Evolutionary conservation across 345 rosid genomes (phyloP).

Genomic region (Mercurialis annua): DNA sequence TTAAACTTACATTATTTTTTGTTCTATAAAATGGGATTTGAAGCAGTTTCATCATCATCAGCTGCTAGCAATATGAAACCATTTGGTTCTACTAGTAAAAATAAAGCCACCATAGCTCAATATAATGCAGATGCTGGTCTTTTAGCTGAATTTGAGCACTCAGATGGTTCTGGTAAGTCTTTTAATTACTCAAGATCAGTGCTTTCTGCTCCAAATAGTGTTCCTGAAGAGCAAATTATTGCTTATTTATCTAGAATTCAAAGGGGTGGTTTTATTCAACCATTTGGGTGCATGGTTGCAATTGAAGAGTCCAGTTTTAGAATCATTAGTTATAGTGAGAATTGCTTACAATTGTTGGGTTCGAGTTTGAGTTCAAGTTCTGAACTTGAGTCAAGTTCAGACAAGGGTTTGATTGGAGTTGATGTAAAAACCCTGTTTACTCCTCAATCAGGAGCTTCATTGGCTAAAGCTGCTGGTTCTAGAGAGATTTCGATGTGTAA

Average conservation of each 20-base stretch:
- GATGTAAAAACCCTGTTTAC: constrained; percentile 68
- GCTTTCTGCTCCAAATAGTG: constrained; percentile 40
- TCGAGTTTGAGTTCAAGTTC: constrained; percentile 23
- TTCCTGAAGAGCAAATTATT: constrained; percentile 59
- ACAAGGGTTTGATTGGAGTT: constrained; percentile 53
- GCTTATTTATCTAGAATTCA: constrained; percentile 68
- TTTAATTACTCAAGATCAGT: constrained; percentile 70
- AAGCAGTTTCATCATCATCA: constrained; percentile 23
- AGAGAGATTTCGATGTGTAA: constrained; percentile 66
- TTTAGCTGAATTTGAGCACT: constrained; percentile 67
- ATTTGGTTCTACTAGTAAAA: constrained; percentile 14
- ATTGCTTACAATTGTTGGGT: constrained; percentile 53
- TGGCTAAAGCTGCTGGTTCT: constrained; percentile 61
- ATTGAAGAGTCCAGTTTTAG: constrained; percentile 58
- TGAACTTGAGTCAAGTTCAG: constrained; percentile 12
- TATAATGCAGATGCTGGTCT: constrained; percentile 73
- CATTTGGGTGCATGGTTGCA: constrained; percentile 76
- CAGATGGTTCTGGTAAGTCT: constrained; percentile 57
- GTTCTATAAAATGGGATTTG: constrained; percentile 12
- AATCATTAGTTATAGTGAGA: constrained; percentile 61
- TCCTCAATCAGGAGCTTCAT: constrained; percentile 49
- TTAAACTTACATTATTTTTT: not conserved
- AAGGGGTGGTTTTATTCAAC: constrained; percentile 76
- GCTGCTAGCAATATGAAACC: constrained; percentile 52
- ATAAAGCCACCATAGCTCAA: constrained; percentile 46